Conservation (phyloP, 768 basidiomycete species). For the Auricularia cornea region DNA sequence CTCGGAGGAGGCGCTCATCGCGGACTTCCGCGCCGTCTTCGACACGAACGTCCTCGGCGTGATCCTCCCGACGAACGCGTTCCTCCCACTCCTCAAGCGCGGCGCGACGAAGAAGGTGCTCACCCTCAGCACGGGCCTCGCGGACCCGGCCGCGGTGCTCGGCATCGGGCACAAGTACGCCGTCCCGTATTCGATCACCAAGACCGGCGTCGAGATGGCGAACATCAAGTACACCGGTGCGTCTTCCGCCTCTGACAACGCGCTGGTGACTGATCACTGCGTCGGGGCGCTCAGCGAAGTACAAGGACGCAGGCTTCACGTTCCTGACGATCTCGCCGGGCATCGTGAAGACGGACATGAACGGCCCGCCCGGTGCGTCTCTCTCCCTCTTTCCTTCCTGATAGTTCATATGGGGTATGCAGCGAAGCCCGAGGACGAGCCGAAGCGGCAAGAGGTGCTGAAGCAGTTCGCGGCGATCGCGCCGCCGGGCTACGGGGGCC, state of each 20-base stretch:
- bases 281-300: slow-evolving; percentile 1
- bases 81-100: slow-evolving; percentile 30
- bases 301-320: slow-evolving; percentile 7
- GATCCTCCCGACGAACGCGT: slow-evolving; percentile 27
- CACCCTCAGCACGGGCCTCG: slow-evolving; percentile 24
- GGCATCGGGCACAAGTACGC: slow-evolving; percentile 1
- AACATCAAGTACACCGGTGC: slow-evolving; percentile 23
- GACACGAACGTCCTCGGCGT: slow-evolving; percentile 29
- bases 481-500: too few relatives aligned
- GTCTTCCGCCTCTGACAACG: too few relatives aligned
- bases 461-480: too few relatives aligned
- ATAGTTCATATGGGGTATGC: too few relatives aligned
- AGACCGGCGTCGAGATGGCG: slow-evolving; percentile 31
- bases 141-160: slow-evolving; percentile 20
- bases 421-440: too few relatives aligned
- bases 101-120: slow-evolving; percentile 16
- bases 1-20: background rate
- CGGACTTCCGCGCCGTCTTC: slow-evolving; percentile 6
- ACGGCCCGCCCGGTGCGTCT: slow-evolving; percentile 8
- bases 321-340: slow-evolving; percentile 6
- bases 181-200: slow-evolving; percentile 27
- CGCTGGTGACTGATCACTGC: too few relatives aligned
- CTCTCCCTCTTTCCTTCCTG: too few relatives aligned
- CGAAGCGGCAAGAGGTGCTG: too few relatives aligned
- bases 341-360: background rate